Evolutionary conservation across 1,284 basidiomycete genomes (phyloP), one percentile per base, ranked within the genome.

Genomic region (Lentinula novae-zelandiae): DNA sequence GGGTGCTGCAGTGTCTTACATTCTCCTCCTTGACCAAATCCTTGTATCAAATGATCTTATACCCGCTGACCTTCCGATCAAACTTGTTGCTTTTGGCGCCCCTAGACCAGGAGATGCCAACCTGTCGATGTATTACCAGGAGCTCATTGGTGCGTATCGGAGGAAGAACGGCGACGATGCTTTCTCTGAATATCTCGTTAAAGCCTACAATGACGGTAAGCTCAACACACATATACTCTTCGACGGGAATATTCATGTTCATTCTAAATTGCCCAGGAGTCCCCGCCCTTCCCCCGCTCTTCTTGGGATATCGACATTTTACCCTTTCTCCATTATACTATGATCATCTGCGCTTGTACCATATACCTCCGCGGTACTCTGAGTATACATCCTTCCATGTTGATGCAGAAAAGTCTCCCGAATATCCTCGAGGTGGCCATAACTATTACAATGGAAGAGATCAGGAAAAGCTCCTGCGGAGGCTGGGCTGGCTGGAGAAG

Each of bases 391-490:
- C 78, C 9, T 84, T 84, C 69, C 69, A 64, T 50, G 68, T 73
- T 13, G 61, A 72, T 53, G 64, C 72, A 33, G 62, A 67, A 46
- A 60, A 3, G 44, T 51, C 62, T 52, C 36, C 63, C 67, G 50
- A 74, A 52, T 67, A 73, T 63, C 81, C 82, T 17, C 72, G 74
- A 36, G 83, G 82, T 12, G 83, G 83, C 3, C 83, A 86, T 68
- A 84, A 84, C 65, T 85, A 85, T 67, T 85, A 85, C 69, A 82
- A 79, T 61, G 75, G 76, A 31, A 74, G 81, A 36, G 79, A 84
- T 64, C 72, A 82, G 65, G 82, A 85, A 67, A 72, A 72, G 52
- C 68, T 79, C 15, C 46, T 72, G 12, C 73, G 79, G 17, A 72
- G 78, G 46, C 72, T 82, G 61, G 62, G 65, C 22, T 82, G 78